Conservation (phyloP, 2,329 filamentous ascomycete species). For the Pseudogymnoascus sp. region DNA sequence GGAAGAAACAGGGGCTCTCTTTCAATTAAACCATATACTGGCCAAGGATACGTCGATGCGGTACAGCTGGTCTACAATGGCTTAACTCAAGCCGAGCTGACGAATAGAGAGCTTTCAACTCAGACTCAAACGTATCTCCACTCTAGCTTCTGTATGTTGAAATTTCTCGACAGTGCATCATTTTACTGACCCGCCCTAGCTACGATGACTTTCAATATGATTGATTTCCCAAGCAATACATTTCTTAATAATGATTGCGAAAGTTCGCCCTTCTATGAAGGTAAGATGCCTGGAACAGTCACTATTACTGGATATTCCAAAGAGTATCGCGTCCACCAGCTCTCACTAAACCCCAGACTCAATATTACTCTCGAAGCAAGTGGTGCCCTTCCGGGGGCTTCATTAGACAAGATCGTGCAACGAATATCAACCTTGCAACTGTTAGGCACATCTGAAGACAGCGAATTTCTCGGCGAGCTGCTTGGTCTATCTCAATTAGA, state of each 20-base stretch:
- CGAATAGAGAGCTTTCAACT: background rate
- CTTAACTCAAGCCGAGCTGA: background rate
- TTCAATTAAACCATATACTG: background rate
- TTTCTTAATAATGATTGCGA: background rate
- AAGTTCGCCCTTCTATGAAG: background rate
- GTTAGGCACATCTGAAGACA: background rate
- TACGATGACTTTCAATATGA: background rate
- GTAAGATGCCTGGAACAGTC: background rate
- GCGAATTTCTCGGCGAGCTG: background rate
- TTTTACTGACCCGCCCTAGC: background rate
- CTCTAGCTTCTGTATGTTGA: background rate
- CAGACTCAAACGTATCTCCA: background rate
- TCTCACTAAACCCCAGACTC: background rate
- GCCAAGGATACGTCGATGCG: background rate
- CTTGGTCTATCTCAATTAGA: background rate
- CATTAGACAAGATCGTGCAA: background rate
- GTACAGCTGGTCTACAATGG: background rate
- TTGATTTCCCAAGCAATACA: background rate
- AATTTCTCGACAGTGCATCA: background rate
- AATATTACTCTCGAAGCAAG: background rate
- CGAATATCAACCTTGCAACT: background rate
- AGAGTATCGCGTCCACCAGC: background rate
- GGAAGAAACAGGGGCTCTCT: background rate
- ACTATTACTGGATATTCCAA: background rate
- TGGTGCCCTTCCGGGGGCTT: background rate